These are phyloP conservation scores for Acephala macrosclerotiorum DNA, from an alignment of 2,329 filamentous ascomycete genomes.

Conservation along the genomic window DNA sequence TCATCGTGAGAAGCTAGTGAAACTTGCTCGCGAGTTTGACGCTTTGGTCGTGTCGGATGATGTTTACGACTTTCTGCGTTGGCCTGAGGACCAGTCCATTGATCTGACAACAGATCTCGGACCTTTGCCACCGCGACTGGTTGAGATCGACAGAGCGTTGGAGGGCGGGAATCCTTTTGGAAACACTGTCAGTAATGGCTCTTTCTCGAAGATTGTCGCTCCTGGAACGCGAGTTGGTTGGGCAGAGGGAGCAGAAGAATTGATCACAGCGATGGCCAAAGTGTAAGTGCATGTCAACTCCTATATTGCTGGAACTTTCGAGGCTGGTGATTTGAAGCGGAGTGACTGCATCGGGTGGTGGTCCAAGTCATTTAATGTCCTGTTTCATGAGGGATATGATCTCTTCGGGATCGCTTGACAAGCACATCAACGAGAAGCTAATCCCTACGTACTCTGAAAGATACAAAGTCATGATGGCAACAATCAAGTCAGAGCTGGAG, in stretches of 20 bases:
- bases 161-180: constrained; percentile 67
- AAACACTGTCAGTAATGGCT: constrained; percentile 70
- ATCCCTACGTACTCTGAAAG: neutral
- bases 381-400: constrained; percentile 9
- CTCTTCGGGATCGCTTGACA: neutral
- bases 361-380: constrained; percentile 6
- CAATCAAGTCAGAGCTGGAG: neutral
- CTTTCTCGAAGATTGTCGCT: constrained; percentile 71
- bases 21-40: constrained; percentile 68
- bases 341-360: constrained; percentile 6
- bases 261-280: neutral
- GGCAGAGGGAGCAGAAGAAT: constrained; percentile 59
- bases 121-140: constrained; percentile 58
- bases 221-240: constrained; percentile 70
- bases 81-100: constrained; percentile 48
- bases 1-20: constrained; percentile 63
- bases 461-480: neutral
- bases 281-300: constrained; percentile 8
- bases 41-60: constrained; percentile 73
- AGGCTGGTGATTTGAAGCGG: too few relatives aligned
- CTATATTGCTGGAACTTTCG: too few relatives aligned
- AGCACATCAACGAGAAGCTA: constrained; percentile 8
- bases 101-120: constrained; percentile 8
- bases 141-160: constrained; percentile 66
- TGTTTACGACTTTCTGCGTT: constrained; percentile 75